A percentile compares a stretch with the other conserved stretches of the same genome.
Evolutionary conservation across 371 early-diverging fungal genomes (phyloP).

Genomic region (Actinomucor elegans): DNA sequence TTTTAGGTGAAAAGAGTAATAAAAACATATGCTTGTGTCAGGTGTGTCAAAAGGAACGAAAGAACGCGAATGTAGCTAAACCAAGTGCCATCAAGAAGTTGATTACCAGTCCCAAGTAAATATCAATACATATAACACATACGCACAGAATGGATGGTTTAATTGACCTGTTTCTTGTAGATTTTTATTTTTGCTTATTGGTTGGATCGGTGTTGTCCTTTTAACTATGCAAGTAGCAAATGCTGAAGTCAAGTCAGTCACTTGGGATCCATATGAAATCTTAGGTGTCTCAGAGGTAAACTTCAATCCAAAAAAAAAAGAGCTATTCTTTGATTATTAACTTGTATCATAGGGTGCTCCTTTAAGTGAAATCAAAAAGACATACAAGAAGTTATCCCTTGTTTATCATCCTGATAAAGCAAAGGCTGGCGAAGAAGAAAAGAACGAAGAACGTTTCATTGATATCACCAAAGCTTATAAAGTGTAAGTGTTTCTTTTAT

Average conservation of each 20-base stretch:
- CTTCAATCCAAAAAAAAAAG: neutral
- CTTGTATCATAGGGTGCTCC: slow-evolving; percentile 57
- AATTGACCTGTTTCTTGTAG: slow-evolving; percentile 25
- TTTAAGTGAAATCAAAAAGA: slow-evolving; percentile 67
- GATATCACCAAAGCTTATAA: slow-evolving; percentile 89
- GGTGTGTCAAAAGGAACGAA: slow-evolving; percentile 24
- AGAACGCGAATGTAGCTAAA: slow-evolving; percentile 11
- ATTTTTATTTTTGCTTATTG: slow-evolving; percentile 56
- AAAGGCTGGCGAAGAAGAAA: slow-evolving; percentile 57
- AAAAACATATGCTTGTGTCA: slow-evolving; percentile 21
- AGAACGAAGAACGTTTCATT: slow-evolving; percentile 65
- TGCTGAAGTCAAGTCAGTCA: slow-evolving; percentile 62
- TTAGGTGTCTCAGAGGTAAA: slow-evolving; percentile 76
- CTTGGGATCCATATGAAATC: slow-evolving; percentile 94
- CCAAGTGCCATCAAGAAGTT: slow-evolving; percentile 17
- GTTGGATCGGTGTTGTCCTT: slow-evolving; percentile 80
- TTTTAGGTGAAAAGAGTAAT: slow-evolving; percentile 9
- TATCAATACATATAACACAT: neutral
- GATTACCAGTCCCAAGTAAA: slow-evolving; percentile 26
- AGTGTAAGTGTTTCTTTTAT: slow-evolving; percentile 49
- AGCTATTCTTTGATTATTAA: neutral
- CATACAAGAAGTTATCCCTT: slow-evolving; percentile 74
- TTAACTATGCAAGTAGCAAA: slow-evolving; percentile 77
- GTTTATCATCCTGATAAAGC: slow-evolving; percentile 89
- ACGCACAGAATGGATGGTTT: too few relatives aligned